Evolutionary conservation across 805 yeast species (phyloP).

Genomic region (Vanderwaltozyma yarrowii): DNA sequence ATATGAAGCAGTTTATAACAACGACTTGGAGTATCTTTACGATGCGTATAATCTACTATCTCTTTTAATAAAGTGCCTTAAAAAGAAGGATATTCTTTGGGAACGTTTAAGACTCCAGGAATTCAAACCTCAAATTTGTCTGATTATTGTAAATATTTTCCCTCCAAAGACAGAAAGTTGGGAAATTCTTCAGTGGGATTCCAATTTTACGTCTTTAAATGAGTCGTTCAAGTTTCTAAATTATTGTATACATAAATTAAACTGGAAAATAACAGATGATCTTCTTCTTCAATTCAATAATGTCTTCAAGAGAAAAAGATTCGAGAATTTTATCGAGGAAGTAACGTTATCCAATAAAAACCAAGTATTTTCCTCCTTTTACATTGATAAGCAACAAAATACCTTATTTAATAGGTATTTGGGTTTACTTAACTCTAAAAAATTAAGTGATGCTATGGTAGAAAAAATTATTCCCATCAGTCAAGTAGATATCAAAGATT

Average conservation of each 20-base stretch:
- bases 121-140: conserved; percentile 12
- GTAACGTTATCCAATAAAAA: conserved; percentile 2
- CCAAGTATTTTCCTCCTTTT: conserved; percentile 4
- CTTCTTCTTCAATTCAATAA: conserved; percentile 37
- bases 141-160: conserved; percentile 12
- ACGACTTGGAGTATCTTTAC: conserved; percentile 5
- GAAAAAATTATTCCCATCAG: conserved; percentile 25
- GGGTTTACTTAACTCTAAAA: conserved; percentile 6
- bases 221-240: conserved; percentile 12
- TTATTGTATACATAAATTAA: conserved; percentile 14
- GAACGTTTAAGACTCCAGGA: conserved; percentile 5
- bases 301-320: conserved; percentile 20
- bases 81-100: conserved; percentile 14
- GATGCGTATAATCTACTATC: conserved; percentile 16
- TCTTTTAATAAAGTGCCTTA: conserved; percentile 7
- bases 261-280: conserved; percentile 32
- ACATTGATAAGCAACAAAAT: neutral
- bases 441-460: conserved; percentile 9
- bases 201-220: conserved; percentile 5
- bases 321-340: conserved; percentile 21
- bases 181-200: conserved; percentile 12
- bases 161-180: conserved; percentile 14
- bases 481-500: conserved; percentile 12
- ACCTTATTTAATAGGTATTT: conserved; percentile 21
- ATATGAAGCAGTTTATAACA: conserved; percentile 2